Conservation (phyloP, 352 stramenopile genomes). For the Phytophthora cactorum region DNA sequence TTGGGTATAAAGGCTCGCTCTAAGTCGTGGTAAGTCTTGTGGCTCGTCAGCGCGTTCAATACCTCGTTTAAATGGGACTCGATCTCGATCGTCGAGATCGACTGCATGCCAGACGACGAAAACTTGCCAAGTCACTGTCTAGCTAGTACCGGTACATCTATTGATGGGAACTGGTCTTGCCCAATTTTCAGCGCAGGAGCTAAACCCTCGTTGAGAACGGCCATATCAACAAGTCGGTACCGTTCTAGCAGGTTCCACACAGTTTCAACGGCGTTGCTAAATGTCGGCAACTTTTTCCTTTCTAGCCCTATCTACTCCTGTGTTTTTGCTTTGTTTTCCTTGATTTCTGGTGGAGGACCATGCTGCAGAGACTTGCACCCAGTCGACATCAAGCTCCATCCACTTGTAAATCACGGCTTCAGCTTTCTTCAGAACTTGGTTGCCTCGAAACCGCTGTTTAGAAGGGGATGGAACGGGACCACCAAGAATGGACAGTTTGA, state of each 20-base stretch:
- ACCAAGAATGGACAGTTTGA: neutral
- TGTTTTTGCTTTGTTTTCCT: conserved; percentile 1
- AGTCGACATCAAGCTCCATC: conserved; percentile 3
- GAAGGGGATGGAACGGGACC: neutral
- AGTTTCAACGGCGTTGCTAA: neutral
- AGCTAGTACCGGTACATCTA: conserved; percentile 3
- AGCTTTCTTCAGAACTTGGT: conserved; percentile 1
- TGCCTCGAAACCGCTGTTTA: neutral
- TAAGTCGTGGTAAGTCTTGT: conserved; percentile 50
- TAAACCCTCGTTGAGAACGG: no score
- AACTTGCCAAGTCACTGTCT: conserved; percentile 8
- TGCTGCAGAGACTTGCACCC: conserved; percentile 5
- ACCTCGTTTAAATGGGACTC: conserved; percentile 71
- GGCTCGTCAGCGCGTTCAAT: conserved; percentile 60
- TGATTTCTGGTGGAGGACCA: neutral
- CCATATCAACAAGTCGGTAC: conserved; percentile 9
- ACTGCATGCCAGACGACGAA: neutral
- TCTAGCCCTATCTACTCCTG: neutral
- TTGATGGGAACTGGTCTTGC: conserved; percentile 4
- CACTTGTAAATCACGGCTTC: neutral
- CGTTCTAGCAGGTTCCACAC: conserved; percentile 9
- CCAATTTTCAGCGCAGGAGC: neutral
- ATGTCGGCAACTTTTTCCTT: neutral
- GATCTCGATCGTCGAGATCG: conserved; percentile 46
- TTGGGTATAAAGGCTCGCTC: conserved; percentile 49